These are phyloP conservation scores for Coemansia javaensis DNA, from an alignment of 192 early-diverging fungal genomes.

Conservation along the genomic window DNA sequence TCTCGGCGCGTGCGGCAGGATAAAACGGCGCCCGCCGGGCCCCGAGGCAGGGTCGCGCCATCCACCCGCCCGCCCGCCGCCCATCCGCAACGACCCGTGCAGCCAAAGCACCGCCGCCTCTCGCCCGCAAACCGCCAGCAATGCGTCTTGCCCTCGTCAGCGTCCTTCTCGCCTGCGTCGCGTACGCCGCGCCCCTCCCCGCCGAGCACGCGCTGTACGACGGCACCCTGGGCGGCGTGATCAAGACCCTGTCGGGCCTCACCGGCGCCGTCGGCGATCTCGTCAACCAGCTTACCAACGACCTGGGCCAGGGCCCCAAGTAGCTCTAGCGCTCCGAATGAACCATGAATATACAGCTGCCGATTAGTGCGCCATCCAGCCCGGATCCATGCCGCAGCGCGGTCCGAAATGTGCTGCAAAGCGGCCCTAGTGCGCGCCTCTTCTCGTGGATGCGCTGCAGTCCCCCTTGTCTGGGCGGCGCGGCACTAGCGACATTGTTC, in stretches of 20 bases:
- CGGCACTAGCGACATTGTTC: no score
- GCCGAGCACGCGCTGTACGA: conserved; percentile 27
- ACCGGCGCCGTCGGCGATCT: conserved; percentile 33
- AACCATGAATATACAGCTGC: no score
- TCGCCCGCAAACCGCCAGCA: background rate
- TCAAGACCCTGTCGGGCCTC: conserved; percentile 36
- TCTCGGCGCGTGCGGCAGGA: background rate
- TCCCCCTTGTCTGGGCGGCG: no score
- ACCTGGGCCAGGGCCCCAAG: conserved; percentile 45
- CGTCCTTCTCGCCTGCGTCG: conserved; percentile 22
- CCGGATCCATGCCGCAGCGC: no score
- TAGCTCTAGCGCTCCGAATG: conserved; percentile 4
- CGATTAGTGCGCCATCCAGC: background rate
- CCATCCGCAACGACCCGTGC: no score
- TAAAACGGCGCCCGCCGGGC: conserved; percentile 4
- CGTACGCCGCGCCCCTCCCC: conserved; percentile 32
- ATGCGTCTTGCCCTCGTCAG: conserved; percentile 38
- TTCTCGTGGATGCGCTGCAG: no score
- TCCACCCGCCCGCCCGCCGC: no score
- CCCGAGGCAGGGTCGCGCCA: background rate
- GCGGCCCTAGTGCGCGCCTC: no score
- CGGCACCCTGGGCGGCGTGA: conserved; percentile 33
- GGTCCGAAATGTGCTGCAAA: no score
- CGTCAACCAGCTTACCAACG: conserved; percentile 41
- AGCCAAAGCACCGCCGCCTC: no score